Evolutionary conservation across 179 eudicot genomes (phyloP).

Genomic region (Beta lomatogona): DNA sequence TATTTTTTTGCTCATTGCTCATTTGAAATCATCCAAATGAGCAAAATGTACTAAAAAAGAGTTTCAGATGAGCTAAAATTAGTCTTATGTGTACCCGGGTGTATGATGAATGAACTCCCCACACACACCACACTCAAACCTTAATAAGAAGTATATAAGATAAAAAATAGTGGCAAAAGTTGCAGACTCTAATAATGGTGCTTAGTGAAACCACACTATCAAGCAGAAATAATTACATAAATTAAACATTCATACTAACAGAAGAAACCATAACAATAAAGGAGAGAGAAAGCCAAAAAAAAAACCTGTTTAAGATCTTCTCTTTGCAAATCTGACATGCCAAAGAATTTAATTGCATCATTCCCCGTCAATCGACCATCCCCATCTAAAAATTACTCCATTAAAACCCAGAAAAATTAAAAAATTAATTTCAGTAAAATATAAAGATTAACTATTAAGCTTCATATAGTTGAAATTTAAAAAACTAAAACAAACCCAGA

Average conservation of each 20-base stretch:
- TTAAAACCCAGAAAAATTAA: not conserved
- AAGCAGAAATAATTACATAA: not conserved
- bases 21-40: no score
- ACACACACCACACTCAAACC: no score
- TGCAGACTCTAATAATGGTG: no score
- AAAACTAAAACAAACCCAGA: conserved; percentile 10
- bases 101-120: no score
- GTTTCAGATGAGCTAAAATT: no score
- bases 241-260: no score
- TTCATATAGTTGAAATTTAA: conserved; percentile 3
- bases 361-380: conserved; percentile 76
- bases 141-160: no score
- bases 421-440: not conserved
- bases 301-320: conserved; percentile 74
- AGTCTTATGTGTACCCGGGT: no score
- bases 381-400: conserved; percentile 41
- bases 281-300: not conserved
- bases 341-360: conserved; percentile 71
- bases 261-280: no score
- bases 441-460: not conserved
- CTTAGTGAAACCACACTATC: not conserved
- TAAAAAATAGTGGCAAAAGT: no score
- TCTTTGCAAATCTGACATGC: conserved; percentile 64
- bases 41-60: no score
- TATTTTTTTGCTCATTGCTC: no score